These are phyloP conservation scores for Cercospora zeina DNA, from an alignment of 2,329 filamentous ascomycete species.

Conservation along the genomic window DNA sequence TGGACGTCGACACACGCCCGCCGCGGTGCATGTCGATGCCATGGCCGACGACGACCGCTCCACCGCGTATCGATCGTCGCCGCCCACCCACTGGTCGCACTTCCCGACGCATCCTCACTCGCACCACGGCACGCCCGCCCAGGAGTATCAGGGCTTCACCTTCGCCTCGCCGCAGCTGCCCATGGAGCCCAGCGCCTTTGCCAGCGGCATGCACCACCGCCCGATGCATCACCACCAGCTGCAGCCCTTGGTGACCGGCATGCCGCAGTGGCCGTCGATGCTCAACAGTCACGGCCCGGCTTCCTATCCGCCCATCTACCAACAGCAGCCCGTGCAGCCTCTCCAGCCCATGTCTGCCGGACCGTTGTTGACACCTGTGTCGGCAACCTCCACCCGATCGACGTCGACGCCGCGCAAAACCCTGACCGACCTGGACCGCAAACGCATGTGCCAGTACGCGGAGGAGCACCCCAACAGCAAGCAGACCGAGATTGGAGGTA, in stretches of 20 bases:
- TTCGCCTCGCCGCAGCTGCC: constrained; percentile 65
- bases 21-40: constrained; percentile 27
- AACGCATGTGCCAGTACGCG: constrained; percentile 90
- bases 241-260: constrained; percentile 63
- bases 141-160: constrained; percentile 65
- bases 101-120: constrained; percentile 49
- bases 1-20: not conserved
- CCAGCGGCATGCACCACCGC: constrained; percentile 58
- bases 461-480: constrained; percentile 87
- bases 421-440: constrained; percentile 84
- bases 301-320: constrained; percentile 61
- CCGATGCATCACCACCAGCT: constrained; percentile 55
- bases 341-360: constrained; percentile 49
- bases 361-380: constrained; percentile 55
- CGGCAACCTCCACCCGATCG: constrained; percentile 49
- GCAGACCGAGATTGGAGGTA: constrained; percentile 93
- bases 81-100: constrained; percentile 34
- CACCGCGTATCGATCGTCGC: constrained; percentile 35
- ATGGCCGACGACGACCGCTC: constrained; percentile 39
- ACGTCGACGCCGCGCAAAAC: constrained; percentile 59
- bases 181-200: constrained; percentile 54
- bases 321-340: constrained; percentile 50
- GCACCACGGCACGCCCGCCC: constrained; percentile 69
- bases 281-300: constrained; percentile 64
- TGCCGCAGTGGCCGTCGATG: constrained; percentile 81